phyloP scores from a whole-genome alignment of 345 rosid species.

The Gossypium ekmanianum region DNA sequence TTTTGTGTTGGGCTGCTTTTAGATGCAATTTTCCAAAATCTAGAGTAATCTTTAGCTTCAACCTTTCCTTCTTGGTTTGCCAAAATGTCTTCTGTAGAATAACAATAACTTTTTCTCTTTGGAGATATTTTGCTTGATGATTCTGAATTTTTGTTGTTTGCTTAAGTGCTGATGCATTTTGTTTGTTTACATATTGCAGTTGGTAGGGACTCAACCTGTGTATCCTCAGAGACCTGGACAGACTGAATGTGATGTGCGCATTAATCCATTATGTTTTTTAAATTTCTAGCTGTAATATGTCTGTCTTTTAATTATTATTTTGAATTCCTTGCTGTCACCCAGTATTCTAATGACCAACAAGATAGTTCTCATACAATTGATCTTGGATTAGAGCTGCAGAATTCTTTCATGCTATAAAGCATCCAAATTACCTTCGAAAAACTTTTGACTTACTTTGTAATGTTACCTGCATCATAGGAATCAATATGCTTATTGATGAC shows the following conservation, averaged over 20 bases:
- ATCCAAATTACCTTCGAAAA: neutral
- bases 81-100: neutral
- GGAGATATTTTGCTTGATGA: neutral
- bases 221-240: constrained; percentile 93
- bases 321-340: neutral
- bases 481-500: constrained; percentile 1
- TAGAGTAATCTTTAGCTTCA: neutral
- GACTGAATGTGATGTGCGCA: constrained; percentile 82
- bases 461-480: neutral
- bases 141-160: constrained; percentile 13
- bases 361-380: neutral
- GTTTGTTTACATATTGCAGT: constrained; percentile 42
- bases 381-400: neutral
- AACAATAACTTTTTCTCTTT: neutral
- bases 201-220: constrained; percentile 42
- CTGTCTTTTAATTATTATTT: constrained; percentile 1
- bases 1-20: neutral
- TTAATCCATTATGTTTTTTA: constrained; percentile 5
- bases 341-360: neutral
- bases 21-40: neutral
- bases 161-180: constrained; percentile 28
- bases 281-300: neutral
- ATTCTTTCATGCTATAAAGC: neutral
- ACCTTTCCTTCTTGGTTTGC: constrained; percentile 2
- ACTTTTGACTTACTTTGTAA: neutral